phyloP scores from a whole-genome alignment of 441 rosid genomes.

The Omphalea diandra region DNA sequence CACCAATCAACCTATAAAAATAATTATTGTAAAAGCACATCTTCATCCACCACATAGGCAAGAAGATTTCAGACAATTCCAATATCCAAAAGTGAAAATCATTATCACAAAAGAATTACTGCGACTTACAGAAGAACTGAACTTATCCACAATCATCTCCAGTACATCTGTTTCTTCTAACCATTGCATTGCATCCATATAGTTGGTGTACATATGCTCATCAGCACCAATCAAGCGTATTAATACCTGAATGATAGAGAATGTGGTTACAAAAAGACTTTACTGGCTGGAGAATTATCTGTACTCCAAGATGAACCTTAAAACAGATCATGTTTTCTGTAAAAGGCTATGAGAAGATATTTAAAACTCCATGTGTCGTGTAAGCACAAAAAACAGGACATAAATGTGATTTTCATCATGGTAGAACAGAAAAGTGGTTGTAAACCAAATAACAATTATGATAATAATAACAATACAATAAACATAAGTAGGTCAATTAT shows the following conservation, averaged over 20 bases:
- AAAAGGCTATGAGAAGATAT: neutral
- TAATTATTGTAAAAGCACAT: neutral
- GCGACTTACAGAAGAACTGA: conserved; percentile 87
- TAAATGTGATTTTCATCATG: neutral
- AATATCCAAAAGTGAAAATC: neutral
- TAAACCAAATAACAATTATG: too few relatives aligned
- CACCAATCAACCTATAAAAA: neutral
- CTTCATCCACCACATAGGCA: neutral
- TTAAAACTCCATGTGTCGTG: neutral
- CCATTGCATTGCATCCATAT: conserved; percentile 78
- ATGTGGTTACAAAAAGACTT: neutral
- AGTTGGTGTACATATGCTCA: conserved; percentile 80
- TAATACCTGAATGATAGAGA: conserved; percentile 56
- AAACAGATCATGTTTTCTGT: neutral
- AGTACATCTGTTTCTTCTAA: conserved; percentile 82
- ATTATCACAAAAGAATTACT: conserved; percentile 1
- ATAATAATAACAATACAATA: too few relatives aligned
- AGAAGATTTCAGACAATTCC: neutral
- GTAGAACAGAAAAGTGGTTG: neutral
- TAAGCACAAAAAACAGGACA: neutral
- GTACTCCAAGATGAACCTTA: neutral
- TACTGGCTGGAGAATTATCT: neutral
- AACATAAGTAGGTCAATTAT: neutral
- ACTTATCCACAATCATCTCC: conserved; percentile 90
- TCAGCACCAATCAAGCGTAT: conserved; percentile 87